Evolutionary conservation across 176 grass and related monocot genomes (phyloP).

Genomic region (Aechmea fasciata): DNA sequence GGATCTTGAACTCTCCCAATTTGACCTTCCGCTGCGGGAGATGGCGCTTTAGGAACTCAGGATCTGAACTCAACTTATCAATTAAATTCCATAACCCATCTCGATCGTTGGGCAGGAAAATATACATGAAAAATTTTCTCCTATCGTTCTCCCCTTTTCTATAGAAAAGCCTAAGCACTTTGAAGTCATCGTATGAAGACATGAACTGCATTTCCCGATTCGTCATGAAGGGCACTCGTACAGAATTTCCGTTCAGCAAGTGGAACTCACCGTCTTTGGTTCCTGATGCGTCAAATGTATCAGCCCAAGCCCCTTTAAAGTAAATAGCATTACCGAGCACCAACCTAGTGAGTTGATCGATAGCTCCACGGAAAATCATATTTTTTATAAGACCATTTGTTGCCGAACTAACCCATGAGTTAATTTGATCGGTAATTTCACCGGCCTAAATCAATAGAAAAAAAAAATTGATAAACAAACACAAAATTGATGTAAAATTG

Average conservation of each 20-base stretch:
- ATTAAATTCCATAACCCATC: constrained; percentile 31
- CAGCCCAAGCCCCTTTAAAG: constrained; percentile 63
- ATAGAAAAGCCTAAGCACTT: constrained; percentile 42
- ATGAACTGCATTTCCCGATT: constrained; percentile 34
- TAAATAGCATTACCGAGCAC: constrained; percentile 62
- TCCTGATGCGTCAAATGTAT: constrained; percentile 31
- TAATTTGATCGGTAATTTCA: constrained; percentile 38
- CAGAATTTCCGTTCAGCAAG: constrained; percentile 19
- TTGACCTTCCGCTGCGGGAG: neutral
- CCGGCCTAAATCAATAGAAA: constrained; percentile 17
- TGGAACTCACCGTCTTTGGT: constrained; percentile 37
- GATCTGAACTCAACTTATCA: constrained; percentile 30
- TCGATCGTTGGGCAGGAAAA: constrained; percentile 38
- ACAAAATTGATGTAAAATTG: too few species aligned
- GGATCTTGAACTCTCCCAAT: constrained; percentile 34
- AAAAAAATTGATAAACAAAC: too few species aligned
- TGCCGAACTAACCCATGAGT: constrained; percentile 31
- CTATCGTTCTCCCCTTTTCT: constrained; percentile 7
- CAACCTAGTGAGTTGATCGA: constrained; percentile 5
- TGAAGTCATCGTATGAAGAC: constrained; percentile 35
- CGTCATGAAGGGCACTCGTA: constrained; percentile 39
- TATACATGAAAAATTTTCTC: constrained; percentile 44
- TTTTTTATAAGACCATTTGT: constrained; percentile 59
- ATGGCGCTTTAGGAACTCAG: neutral
- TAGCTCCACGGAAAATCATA: constrained; percentile 24